These are phyloP conservation scores for Zasmidium citrigriseum DNA, from an alignment of 2,329 filamentous ascomycete species.

Conservation along the genomic window DNA sequence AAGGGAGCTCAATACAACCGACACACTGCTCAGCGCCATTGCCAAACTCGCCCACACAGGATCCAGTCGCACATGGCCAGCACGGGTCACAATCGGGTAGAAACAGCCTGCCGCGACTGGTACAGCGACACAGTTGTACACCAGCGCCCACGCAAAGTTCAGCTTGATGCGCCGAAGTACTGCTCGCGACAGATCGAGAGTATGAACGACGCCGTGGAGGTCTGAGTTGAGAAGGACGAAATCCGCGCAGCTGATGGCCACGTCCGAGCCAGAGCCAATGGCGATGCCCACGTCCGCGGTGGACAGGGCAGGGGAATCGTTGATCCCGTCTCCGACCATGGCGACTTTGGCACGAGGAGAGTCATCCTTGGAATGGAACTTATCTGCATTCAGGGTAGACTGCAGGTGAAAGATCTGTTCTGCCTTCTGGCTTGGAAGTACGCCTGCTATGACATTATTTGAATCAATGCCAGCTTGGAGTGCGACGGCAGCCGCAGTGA, in stretches of 20 bases:
- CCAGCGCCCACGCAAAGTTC: conserved; percentile 82
- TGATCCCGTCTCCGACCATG: conserved; percentile 86
- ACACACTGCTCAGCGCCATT: neutral
- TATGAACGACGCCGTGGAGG: conserved; percentile 68
- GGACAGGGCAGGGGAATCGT: conserved; percentile 79
- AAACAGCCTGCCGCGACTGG: conserved; percentile 55
- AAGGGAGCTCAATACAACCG: neutral
- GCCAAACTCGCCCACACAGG: neutral
- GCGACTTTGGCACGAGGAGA: conserved; percentile 64
- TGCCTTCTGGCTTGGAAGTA: conserved; percentile 81
- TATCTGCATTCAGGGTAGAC: conserved; percentile 21
- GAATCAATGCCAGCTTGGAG: too few species aligned
- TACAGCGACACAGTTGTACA: conserved; percentile 78
- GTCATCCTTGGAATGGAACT: too few species aligned
- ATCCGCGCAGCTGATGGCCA: conserved; percentile 77
- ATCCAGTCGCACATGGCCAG: neutral
- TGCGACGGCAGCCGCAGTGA: too few species aligned
- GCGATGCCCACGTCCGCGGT: conserved; percentile 82
- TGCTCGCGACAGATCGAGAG: conserved; percentile 68
- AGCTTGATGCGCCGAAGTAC: conserved; percentile 79
- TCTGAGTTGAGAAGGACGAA: conserved; percentile 78
- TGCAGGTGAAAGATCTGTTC: conserved; percentile 62
- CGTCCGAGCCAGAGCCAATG: conserved; percentile 77
- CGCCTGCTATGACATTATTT: conserved; percentile 81
- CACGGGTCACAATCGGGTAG: neutral